phyloP scores from a whole-genome alignment of 495 filamentous ascomycete genomes.

The Lophiostoma macrostomum region DNA sequence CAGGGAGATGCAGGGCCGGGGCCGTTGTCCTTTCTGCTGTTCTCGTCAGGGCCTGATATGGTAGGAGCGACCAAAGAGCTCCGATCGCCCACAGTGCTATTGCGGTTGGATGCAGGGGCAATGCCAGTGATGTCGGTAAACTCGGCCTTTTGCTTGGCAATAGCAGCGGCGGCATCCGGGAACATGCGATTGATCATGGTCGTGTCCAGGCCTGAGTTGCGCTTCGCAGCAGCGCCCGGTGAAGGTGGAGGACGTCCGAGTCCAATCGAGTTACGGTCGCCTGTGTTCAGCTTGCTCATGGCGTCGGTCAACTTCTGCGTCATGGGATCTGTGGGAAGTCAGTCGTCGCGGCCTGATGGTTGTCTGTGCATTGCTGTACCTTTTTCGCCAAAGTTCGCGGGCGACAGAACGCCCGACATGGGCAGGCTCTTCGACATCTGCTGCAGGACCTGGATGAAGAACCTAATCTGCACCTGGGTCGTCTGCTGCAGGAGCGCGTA shows the following conservation, averaged over 20 bases:
- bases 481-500: constrained; percentile 97
- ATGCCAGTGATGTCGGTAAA: constrained; percentile 93
- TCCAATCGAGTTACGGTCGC: constrained; percentile 73
- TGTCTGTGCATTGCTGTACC: too few relatives aligned
- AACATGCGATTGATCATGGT: constrained; percentile 98
- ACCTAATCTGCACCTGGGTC: constrained; percentile 96
- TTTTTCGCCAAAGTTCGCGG: constrained; percentile 92
- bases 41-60: constrained; percentile 61
- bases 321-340: constrained; percentile 74
- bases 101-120: constrained; percentile 85
- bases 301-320: constrained; percentile 93
- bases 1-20: constrained; percentile 71
- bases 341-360: too few relatives aligned
- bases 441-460: constrained; percentile 97
- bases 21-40: constrained; percentile 38
- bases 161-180: constrained; percentile 94
- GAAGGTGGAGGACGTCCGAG: constrained; percentile 75
- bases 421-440: constrained; percentile 98
- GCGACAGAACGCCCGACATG: constrained; percentile 93
- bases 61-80: constrained; percentile 74
- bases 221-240: constrained; percentile 72
- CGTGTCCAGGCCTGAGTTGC: constrained; percentile 88
- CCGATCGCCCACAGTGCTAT: constrained; percentile 82
- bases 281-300: constrained; percentile 90
- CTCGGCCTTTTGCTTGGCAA: constrained; percentile 95